Evolutionary conservation across 2,329 filamentous ascomycete genomes (phyloP).

Genomic region (Colletotrichum camelliae): DNA sequence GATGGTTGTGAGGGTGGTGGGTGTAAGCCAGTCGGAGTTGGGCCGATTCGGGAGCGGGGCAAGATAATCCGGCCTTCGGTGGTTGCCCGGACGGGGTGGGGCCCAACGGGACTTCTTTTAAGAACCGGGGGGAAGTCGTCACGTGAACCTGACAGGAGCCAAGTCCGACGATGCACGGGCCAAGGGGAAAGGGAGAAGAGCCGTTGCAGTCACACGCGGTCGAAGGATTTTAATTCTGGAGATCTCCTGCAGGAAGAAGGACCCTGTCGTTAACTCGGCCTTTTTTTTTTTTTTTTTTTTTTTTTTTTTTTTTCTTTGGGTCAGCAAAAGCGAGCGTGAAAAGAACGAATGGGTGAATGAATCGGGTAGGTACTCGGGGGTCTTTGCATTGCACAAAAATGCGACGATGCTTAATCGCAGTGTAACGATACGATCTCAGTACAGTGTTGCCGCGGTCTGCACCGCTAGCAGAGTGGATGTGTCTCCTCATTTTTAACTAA

Average conservation of each 20-base stretch:
- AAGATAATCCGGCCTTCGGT: not conserved
- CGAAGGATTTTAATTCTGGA: not conserved
- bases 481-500: not conserved
- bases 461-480: not conserved
- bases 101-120: not conserved
- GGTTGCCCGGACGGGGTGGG: not conserved
- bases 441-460: not conserved
- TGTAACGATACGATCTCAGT: not conserved
- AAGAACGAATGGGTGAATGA: not conserved
- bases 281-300: not conserved
- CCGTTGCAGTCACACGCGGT: not conserved
- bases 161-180: not conserved
- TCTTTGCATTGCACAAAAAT: not conserved
- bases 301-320: not conserved
- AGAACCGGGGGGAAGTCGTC: not conserved
- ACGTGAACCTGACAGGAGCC: not conserved
- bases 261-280: not conserved
- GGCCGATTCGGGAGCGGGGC: not conserved
- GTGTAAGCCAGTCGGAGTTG: not conserved
- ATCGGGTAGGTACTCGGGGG: not conserved
- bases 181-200: not conserved
- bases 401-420: not conserved
- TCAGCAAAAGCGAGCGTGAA: not conserved
- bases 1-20: not conserved
- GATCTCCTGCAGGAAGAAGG: not conserved